Conservation (phyloP, 768 basidiomycete genomes). For the Collybiopsis luxurians region DNA sequence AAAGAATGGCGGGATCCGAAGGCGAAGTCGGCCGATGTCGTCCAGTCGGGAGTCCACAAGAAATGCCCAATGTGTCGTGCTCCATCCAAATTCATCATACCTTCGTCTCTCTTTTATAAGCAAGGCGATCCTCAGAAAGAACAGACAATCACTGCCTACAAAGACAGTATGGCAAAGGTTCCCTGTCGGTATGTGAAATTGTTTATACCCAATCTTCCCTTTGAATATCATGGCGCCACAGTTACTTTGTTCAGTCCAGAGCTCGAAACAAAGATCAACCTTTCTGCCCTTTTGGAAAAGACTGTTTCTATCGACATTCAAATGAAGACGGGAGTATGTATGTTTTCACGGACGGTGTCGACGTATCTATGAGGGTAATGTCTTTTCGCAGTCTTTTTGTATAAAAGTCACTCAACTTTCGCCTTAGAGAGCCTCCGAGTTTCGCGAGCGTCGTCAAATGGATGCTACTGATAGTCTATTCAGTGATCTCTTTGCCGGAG, state of each 20-base stretch:
- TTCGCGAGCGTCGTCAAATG: background rate
- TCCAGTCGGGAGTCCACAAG: conserved; percentile 62
- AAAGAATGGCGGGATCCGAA: conserved; percentile 71
- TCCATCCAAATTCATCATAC: conserved; percentile 65
- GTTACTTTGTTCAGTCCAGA: conserved; percentile 61
- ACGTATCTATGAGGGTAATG: conserved; percentile 49
- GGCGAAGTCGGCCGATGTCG: conserved; percentile 48
- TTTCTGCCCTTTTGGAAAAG: conserved; percentile 74
- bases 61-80: conserved; percentile 78
- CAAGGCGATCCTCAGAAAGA: conserved; percentile 53
- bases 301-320: conserved; percentile 78
- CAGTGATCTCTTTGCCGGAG: background rate
- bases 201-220: background rate
- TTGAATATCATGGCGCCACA: conserved; percentile 20
- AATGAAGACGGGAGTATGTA: conserved; percentile 65
- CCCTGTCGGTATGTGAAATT: conserved; percentile 68
- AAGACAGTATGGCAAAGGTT: conserved; percentile 68
- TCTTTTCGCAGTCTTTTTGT: background rate
- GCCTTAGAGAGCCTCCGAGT: background rate
- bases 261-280: conserved; percentile 36
- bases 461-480: background rate
- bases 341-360: conserved; percentile 53
- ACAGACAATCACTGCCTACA: conserved; percentile 54
- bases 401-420: background rate
- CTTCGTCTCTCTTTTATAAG: conserved; percentile 66